Percentiles rank a stretch among this genome's conserved stretches.
Conservation (phyloP, 768 basidiomycete genomes). For the Amanita phalloides region DNA sequence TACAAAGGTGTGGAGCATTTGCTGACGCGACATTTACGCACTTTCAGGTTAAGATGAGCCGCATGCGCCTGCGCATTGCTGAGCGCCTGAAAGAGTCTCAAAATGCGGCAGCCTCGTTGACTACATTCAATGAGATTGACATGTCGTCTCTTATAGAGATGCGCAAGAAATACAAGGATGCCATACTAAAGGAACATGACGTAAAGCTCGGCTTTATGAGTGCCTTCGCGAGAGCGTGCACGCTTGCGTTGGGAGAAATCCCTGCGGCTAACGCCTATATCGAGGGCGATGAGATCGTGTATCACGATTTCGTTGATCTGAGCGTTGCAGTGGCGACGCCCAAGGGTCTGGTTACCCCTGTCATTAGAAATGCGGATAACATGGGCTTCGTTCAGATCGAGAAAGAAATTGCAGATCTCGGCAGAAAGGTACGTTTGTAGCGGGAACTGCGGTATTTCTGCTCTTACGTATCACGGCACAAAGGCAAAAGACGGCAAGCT, state of each 20-base stretch:
- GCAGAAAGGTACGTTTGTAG: conserved; percentile 59
- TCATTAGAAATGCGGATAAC: conserved; percentile 81
- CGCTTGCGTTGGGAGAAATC: conserved; percentile 82
- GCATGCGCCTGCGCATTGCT: conserved; percentile 95
- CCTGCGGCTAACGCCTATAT: conserved; percentile 92
- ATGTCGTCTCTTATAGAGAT: conserved; percentile 94
- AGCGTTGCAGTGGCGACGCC: conserved; percentile 96
- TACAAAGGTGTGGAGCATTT: neutral
- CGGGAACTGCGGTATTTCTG: conserved; percentile 1
- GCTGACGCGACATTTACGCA: neutral
- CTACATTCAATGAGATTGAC: conserved; percentile 99
- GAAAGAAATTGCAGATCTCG: conserved; percentile 81
- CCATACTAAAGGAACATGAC: conserved; percentile 80
- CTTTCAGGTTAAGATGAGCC: conserved; percentile 91
- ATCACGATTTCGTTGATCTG: conserved; percentile 86
- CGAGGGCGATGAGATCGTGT: conserved; percentile 90
- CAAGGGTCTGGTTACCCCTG: conserved; percentile 94
- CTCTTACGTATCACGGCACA: conserved; percentile 2
- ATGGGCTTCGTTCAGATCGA: conserved; percentile 89
- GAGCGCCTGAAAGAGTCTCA: conserved; percentile 98
- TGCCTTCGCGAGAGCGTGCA: conserved; percentile 84
- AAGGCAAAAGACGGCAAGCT: conserved; percentile 88
- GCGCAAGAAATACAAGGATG: conserved; percentile 91
- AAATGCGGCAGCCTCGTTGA: conserved; percentile 91
- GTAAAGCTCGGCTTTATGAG: conserved; percentile 99